Evolutionary conservation across 306 rosid genomes (phyloP).

Genomic region (Fragaria nilgerrensis): DNA sequence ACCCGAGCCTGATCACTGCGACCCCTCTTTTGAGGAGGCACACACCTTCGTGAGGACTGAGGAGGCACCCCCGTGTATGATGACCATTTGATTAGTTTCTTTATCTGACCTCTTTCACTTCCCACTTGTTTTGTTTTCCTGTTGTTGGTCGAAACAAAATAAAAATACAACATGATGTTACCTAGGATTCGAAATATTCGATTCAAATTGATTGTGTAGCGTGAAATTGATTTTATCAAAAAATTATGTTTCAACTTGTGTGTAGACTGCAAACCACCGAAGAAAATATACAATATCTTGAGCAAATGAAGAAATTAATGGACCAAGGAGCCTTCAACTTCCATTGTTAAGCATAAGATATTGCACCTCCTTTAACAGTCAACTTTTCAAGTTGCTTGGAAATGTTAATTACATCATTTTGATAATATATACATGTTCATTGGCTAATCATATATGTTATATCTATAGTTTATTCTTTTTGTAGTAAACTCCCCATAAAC

Average conservation of each 20-base stretch:
- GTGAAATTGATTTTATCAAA: background rate
- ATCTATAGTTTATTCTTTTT: background rate
- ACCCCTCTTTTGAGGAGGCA: too few relatives aligned
- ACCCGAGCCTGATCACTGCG: too few relatives aligned
- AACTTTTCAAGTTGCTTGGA: background rate
- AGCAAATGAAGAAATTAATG: background rate
- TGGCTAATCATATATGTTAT: background rate
- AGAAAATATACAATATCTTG: background rate
- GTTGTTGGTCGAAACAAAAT: background rate
- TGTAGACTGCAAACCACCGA: background rate
- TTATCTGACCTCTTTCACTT: background rate
- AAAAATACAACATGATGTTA: background rate
- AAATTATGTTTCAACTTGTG: background rate
- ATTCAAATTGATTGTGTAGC: background rate
- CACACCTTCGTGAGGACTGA: too few relatives aligned
- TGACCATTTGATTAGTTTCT: too few relatives aligned
- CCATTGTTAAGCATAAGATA: background rate
- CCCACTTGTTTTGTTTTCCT: too few relatives aligned
- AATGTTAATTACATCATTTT: background rate
- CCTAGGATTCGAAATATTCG: background rate
- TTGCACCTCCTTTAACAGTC: background rate
- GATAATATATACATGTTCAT: background rate
- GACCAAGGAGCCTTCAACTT: background rate
- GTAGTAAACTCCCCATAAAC: background rate
- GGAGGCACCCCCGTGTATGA: too few relatives aligned